These are phyloP conservation scores for Russula virescens DNA, from an alignment of 768 basidiomycete species.

Conservation along the genomic window DNA sequence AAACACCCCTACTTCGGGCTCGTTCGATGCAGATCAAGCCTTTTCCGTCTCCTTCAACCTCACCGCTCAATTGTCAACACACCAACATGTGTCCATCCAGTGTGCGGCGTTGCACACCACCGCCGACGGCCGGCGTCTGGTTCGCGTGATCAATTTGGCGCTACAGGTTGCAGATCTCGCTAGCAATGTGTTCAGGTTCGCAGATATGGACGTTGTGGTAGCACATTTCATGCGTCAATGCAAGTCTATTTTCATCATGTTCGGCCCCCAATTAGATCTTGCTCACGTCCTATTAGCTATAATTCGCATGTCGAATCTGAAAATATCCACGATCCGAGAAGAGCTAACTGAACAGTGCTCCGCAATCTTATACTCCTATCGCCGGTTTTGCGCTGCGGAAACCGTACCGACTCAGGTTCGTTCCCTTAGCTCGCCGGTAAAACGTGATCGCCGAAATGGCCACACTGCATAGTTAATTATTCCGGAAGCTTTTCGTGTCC, in stretches of 20 bases:
- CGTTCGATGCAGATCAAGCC: slow-evolving; percentile 76
- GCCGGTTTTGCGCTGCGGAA: slow-evolving; percentile 80
- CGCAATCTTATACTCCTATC: slow-evolving; percentile 75
- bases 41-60: slow-evolving; percentile 74
- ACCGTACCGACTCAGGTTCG: slow-evolving; percentile 73
- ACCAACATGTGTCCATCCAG: slow-evolving; percentile 74
- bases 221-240: slow-evolving; percentile 73
- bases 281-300: slow-evolving; percentile 49
- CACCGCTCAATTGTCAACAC: slow-evolving; percentile 58
- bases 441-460: slow-evolving; percentile 1
- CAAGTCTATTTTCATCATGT: slow-evolving; percentile 34
- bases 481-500: slow-evolving; percentile 84
- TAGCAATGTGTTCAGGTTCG: slow-evolving; percentile 86
- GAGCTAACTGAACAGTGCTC: slow-evolving; percentile 81
- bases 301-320: slow-evolving; percentile 49
- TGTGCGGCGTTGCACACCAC: slow-evolving; percentile 86
- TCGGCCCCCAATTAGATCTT: not conserved
- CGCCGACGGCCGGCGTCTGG: slow-evolving; percentile 67
- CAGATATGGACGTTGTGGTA: slow-evolving; percentile 83
- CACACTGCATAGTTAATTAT: slow-evolving; percentile 66
- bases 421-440: not conserved
- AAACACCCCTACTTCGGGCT: slow-evolving; percentile 73
- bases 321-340: slow-evolving; percentile 73
- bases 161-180: slow-evolving; percentile 75
- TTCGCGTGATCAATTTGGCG: slow-evolving; percentile 82